Percentiles rank a stretch among this genome's conserved stretches.
phyloP scores from a whole-genome alignment of 208 protist species.

The Trypanosoma grayi region DNA sequence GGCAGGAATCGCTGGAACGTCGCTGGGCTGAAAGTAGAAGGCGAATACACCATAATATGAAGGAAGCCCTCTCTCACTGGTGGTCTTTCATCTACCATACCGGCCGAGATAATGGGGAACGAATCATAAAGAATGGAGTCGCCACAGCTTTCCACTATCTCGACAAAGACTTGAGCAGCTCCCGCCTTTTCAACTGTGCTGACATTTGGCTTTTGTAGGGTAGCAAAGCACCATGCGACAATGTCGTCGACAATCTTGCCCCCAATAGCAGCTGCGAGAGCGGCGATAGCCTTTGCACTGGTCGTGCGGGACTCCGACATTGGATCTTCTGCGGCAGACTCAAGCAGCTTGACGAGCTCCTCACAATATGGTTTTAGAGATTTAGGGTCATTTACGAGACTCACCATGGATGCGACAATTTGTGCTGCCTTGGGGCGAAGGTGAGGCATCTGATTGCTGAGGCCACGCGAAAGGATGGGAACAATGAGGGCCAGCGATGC shows the following conservation, averaged over 20 bases:
- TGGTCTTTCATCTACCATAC: conserved; percentile 82
- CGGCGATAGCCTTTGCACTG: conserved; percentile 83
- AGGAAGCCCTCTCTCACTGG: conserved; percentile 90
- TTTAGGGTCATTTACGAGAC: conserved; percentile 79
- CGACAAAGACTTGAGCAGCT: conserved; percentile 89
- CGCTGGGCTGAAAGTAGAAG: conserved; percentile 61
- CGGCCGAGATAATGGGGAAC: conserved; percentile 56
- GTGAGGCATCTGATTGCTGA: conserved; percentile 63
- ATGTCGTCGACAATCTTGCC: conserved; percentile 66
- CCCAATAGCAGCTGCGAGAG: conserved; percentile 69
- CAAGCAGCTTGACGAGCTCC: conserved; percentile 80
- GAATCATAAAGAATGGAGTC: conserved; percentile 59
- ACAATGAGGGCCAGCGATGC: conserved; percentile 93
- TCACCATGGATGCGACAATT: conserved; percentile 90
- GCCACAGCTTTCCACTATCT: conserved; percentile 82
- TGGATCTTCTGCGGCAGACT: conserved; percentile 87
- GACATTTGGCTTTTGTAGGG: conserved; percentile 61
- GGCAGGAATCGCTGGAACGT: conserved; percentile 83
- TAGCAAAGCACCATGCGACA: conserved; percentile 78
- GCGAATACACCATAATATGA: conserved; percentile 91
- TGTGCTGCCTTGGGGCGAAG: conserved; percentile 90
- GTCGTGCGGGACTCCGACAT: conserved; percentile 79
- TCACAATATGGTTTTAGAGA: conserved; percentile 83
- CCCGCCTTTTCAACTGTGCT: conserved; percentile 88
- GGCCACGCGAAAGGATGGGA: conserved; percentile 82